Conservation (phyloP, 805 yeast genomes). For the Nakazawaea sp. region DNA sequence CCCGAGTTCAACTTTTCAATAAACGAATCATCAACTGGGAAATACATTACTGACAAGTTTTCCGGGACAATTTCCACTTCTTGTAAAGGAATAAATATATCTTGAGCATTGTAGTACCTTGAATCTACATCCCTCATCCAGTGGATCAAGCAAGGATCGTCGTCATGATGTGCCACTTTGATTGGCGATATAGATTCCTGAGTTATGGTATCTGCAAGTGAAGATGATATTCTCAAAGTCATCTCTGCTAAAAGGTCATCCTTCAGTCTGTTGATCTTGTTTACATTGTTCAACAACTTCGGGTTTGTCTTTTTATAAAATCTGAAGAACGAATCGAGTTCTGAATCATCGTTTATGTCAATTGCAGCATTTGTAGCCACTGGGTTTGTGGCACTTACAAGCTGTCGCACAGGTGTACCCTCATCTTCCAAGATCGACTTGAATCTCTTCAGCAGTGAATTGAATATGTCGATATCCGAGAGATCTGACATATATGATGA, state of each 20-base stretch:
- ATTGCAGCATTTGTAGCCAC: too few relatives aligned
- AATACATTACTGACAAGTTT: conserved; percentile 34
- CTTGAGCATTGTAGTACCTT: conserved; percentile 38
- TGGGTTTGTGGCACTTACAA: too few relatives aligned
- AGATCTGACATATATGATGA: conserved; percentile 7
- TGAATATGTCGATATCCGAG: conserved; percentile 10
- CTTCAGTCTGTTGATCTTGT: conserved; percentile 34
- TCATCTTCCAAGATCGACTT: neutral
- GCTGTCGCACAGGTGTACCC: too few relatives aligned
- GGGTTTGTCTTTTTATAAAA: conserved; percentile 14
- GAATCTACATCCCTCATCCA: conserved; percentile 48
- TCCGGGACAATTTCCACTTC: conserved; percentile 33
- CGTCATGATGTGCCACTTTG: conserved; percentile 13
- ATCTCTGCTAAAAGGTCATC: conserved; percentile 47
- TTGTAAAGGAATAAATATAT: conserved; percentile 28
- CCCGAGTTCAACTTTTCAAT: conserved; percentile 25
- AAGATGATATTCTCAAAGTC: too few relatives aligned
- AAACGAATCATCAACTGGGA: conserved; percentile 36
- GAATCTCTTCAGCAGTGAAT: neutral
- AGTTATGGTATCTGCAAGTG: conserved; percentile 28
- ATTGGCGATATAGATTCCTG: conserved; percentile 13
- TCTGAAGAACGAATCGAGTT: too few relatives aligned
- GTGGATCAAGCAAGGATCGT: conserved; percentile 27
- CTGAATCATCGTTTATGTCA: too few relatives aligned
- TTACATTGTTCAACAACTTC: conserved; percentile 20